Evolutionary conservation across 805 yeast species (phyloP).

Genomic region (Lipomyces kockii): DNA sequence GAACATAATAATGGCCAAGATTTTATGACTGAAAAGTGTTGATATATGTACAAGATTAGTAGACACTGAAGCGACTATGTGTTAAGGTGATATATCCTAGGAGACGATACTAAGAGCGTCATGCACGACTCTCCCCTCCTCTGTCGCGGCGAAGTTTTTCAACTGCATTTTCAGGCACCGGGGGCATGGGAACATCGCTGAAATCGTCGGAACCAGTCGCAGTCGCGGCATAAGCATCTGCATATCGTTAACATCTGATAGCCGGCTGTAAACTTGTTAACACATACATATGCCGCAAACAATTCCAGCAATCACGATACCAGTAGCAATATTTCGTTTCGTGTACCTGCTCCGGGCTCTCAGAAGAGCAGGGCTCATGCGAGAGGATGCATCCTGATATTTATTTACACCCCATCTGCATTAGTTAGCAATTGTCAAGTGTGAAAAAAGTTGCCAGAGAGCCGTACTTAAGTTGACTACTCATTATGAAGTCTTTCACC

Average conservation of each 20-base stretch:
- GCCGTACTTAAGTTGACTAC: slow-evolving; percentile 27
- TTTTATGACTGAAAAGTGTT: neutral
- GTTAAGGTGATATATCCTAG: neutral
- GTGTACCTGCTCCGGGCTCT: slow-evolving; percentile 31
- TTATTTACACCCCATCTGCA: slow-evolving; percentile 29
- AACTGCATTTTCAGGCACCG: slow-evolving; percentile 78
- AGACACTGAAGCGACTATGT: neutral
- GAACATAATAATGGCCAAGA: neutral
- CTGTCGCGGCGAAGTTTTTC: slow-evolving; percentile 58
- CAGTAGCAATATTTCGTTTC: slow-evolving; percentile 25
- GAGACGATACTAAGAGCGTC: neutral
- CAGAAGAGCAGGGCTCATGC: slow-evolving; percentile 35
- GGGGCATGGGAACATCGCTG: slow-evolving; percentile 92
- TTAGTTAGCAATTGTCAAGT: neutral
- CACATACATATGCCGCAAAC: slow-evolving; percentile 19
- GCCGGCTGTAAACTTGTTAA: neutral
- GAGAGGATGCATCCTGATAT: slow-evolving; percentile 32
- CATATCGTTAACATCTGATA: slow-evolving; percentile 23
- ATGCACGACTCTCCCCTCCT: neutral
- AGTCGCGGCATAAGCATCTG: slow-evolving; percentile 51
- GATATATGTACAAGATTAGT: neutral
- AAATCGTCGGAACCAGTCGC: slow-evolving; percentile 78
- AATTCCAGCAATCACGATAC: slow-evolving; percentile 15
- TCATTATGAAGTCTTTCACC: slow-evolving; percentile 9
- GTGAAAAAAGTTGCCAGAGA: neutral